Evolutionary conservation across 2,329 filamentous ascomycete species (phyloP).

Genomic region (Kalaharituber pfeilii): DNA sequence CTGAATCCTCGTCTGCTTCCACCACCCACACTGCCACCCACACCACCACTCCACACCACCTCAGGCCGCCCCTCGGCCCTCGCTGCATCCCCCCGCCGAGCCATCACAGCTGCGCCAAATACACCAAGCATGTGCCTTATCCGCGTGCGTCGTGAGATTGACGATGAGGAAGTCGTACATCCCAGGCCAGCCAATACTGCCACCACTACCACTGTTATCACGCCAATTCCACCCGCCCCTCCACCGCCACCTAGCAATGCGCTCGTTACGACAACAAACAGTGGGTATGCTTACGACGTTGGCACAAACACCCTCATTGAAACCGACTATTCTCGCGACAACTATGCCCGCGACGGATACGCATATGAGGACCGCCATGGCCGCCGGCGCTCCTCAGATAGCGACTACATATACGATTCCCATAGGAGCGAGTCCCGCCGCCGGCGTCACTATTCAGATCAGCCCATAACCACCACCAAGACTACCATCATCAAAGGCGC

Average conservation of each 20-base stretch:
- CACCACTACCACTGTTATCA: background rate
- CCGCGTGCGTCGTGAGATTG: background rate
- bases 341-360: background rate
- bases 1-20: no score
- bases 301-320: background rate
- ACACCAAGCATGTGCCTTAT: conserved; percentile 3
- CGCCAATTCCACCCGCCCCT: background rate
- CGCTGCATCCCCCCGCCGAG: no score
- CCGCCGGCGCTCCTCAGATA: background rate
- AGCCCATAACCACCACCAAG: no score
- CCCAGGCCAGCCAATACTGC: background rate
- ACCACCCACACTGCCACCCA: no score
- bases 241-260: background rate
- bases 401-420: background rate
- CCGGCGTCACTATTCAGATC: no score
- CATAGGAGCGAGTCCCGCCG: no score
- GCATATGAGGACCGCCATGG: background rate
- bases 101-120: no score
- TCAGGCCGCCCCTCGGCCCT: no score
- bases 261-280: background rate
- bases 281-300: background rate
- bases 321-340: background rate
- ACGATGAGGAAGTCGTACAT: background rate
- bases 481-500: background rate
- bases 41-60: no score